Evolutionary conservation across 768 basidiomycete species (phyloP), one percentile per base, ranked within the genome.

Genomic region (Crucibulum laeve): DNA sequence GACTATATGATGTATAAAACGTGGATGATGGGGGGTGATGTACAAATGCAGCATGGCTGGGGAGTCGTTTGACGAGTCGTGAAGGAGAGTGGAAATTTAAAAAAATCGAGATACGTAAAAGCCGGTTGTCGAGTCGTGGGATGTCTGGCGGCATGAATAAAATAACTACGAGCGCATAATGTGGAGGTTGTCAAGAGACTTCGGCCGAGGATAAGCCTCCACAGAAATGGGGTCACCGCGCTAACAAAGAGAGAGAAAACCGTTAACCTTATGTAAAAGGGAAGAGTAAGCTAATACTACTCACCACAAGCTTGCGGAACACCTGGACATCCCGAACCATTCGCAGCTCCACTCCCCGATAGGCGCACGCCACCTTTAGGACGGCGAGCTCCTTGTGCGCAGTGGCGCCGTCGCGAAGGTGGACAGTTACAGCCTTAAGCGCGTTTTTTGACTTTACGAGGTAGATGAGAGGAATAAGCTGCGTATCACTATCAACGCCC

Each of bases 301-400:
- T 56, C 55, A 82, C 79, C 45, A 69, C 57, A 53, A 75, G 56
- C 34, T 65, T 53, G 39, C 85, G 76, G 59, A 83, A 82, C 44
- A 58, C 58, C 46, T 65, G 60, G 32, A 85, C 64, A 53, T 83
- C 75, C 37, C 59, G 60, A 22, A 75, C 75, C 25, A 79, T 60
- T 42, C 62, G 60, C 50, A 87, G 57, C 22, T 74, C 73, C 35
- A 87, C 67, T 37, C 84, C 84, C 47, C 70, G 69, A 52, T 70
- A 69, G 13, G 80, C 82, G 59, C 86, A 89, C 3, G 74, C 75
- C 51, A 83, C 79, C 62, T 73, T 79, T 47, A 89, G 63, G 28
- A 68, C 65, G 18, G 76, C 53, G 25, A 84, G 67, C 49, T 75
- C 68, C 28, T 71, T 62, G 43, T 85, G 76, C 10, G 52, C 56